These are phyloP conservation scores for Puccinia coronata DNA, from an alignment of 1,284 basidiomycete genomes.

Conservation along the genomic window DNA sequence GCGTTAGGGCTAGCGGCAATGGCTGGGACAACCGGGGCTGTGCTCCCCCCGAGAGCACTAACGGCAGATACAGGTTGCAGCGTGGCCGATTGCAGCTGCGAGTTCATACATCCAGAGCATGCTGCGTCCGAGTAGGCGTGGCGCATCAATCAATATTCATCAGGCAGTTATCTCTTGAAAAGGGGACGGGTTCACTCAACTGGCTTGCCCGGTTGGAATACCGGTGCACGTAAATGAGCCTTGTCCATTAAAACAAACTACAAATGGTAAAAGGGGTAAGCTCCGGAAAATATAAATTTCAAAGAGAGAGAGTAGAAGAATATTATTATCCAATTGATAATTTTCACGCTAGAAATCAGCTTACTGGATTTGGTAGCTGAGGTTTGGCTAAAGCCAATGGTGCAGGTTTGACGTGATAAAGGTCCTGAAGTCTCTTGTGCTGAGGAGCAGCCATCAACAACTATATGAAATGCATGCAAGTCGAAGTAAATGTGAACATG, in stretches of 20 bases:
- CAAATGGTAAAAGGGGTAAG: background rate
- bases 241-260: constrained; percentile 5
- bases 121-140: background rate
- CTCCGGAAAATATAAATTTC: background rate
- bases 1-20: background rate
- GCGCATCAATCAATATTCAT: background rate
- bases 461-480: background rate
- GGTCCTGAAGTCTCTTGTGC: background rate
- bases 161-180: background rate
- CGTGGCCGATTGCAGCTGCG: background rate
- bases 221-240: constrained; percentile 18
- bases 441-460: constrained; percentile 9
- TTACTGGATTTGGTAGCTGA: constrained; percentile 13
- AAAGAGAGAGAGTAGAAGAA: too few relatives aligned
- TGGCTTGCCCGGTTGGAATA: constrained; percentile 10
- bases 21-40: background rate
- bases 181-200: background rate
- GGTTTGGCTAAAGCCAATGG: background rate
- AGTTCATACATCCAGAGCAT: constrained; percentile 1
- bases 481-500: background rate
- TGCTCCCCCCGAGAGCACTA: background rate
- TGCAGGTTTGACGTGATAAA: constrained; percentile 18
- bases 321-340: too few relatives aligned
- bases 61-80: background rate
- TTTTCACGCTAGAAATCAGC: background rate